Evolutionary conservation across 2,329 filamentous ascomycete species (phyloP).

Genomic region (Colletotrichum sansevieriae): DNA sequence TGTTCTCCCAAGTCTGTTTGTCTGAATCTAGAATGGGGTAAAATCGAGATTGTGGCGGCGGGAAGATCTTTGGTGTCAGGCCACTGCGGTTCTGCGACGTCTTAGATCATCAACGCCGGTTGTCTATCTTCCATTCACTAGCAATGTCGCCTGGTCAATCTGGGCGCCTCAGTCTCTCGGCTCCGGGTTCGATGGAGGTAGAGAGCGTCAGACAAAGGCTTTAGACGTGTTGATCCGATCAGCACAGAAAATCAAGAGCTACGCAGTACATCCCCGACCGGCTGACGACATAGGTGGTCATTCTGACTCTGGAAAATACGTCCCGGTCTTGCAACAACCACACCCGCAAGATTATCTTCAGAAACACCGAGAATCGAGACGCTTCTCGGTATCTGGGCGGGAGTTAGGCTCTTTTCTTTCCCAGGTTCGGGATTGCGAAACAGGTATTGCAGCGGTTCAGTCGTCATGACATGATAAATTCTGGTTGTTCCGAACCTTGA

Average conservation of each 20-base stretch:
- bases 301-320: neutral
- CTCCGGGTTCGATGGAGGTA: neutral
- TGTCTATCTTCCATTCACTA: too few species aligned
- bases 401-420: neutral
- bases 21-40: neutral
- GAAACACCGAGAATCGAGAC: conserved; percentile 1
- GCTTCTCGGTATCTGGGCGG: conserved; percentile 9
- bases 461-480: neutral
- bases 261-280: neutral
- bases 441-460: neutral
- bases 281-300: neutral
- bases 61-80: neutral
- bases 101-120: neutral
- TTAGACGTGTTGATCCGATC: too few species aligned
- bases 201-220: too few species aligned
- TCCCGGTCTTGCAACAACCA: neutral
- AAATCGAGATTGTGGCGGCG: conserved; percentile 31
- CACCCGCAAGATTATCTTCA: neutral
- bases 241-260: too few species aligned
- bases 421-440: conserved; percentile 12
- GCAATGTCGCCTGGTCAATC: neutral
- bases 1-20: neutral
- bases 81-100: neutral
- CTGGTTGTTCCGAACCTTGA: conserved; percentile 10
- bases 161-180: neutral